Base-by-base conservation (phyloP, 129 eudicot species). In the Chrysanthemum lavandulifolium region DNA sequence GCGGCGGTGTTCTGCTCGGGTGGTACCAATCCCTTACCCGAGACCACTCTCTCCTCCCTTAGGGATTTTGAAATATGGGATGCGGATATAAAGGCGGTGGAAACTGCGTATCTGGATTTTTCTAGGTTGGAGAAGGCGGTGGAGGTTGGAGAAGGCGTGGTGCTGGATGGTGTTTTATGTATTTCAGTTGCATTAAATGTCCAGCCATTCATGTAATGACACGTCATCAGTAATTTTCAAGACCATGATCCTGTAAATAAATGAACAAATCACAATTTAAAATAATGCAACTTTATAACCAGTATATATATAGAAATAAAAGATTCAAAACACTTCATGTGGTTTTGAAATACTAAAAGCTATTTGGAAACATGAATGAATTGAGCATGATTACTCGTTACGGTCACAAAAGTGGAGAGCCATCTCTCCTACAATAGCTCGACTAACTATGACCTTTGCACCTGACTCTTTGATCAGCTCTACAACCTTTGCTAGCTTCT, bases 381-480 rank as follows among this genome's bases (percentile, higher is more conserved):
- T 36, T 13, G 14, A 36, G 15, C 63, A 47, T 31, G 60, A 73
- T n/a, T 87, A 92, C 97, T 90, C 90, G 84, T 94, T 86, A 52
- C 96, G 96, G 73, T 94, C 97, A 76, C 98, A 94, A 49, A 94
- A 94, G 69, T 90, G 97, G 58, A 90, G 80, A 61, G 98, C 97
- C 98, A 94, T 90, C 79, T 94, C 97, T 65, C 98, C 98, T 36
- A 94, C 90, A 71, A 93, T 84, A 2, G 88, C 96, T 74, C 97
- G 97, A 86, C 98, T 94, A 61, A 94, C 98, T 63, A 94, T 84
- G 66, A 94, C 97, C 84, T 88, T 88, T 12, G 98, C 98, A 79
- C 98, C 98, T 2, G 96, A 87, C 21, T 90, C 98, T 75, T 90
- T 94, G 12, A 94, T 94, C 36, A 90, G 93, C 81, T 90, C 96